Base-by-base conservation (phyloP, 257 asterid species). In the Solanum etuberosum region DNA sequence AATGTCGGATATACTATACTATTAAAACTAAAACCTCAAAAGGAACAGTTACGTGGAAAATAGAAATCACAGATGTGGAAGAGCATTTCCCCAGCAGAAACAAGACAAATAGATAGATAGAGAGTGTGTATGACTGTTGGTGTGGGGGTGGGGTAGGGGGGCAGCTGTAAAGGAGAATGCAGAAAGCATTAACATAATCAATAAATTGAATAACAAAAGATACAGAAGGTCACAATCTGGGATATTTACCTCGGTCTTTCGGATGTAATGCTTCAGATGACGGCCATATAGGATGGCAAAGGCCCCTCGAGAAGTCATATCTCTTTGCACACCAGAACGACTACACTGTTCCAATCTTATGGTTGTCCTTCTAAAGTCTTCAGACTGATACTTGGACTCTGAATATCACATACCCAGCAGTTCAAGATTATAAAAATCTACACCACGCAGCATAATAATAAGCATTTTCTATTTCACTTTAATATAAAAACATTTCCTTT, bases 251-350 rank as follows among this genome's bases (percentile, higher is more conserved):
- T 95, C 95, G 10, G 94, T 92, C 88, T 97, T 96, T 90, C 87
- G 92, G 71, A 97, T 93, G 93, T 92, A 93, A 89, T 94, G 94
- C 93, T 87, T 93, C 92, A 93, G 88, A 90, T 93, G 97, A 81
- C 97, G 98, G 85, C 99, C 98, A 86, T 92, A 93, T 25, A 97
- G 92, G 89, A 96, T 87, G 57, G 99, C 99, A 86, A 96, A 91
- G 85, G 99, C 96, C 84, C 96, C 95, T 84, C 89, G 91, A 88
- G 94, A 90, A 86, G 96, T 87, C 98, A 97, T 92, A 73, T 89
- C 89, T 91, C 99, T 93, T 85, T 91, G 94, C 90, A 92, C 87
- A 91, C 90, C 91, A 70, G 98, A 93, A 87, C 88, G 95, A 85
- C 93, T 94, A 83, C 93, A 92, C 86, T 96, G 98, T 87, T 96